Evolutionary conservation across 1,284 basidiomycete genomes (phyloP), one percentile per base, ranked within the genome.

Genomic region (Cutaneotrichosporon cyanovorans): DNA sequence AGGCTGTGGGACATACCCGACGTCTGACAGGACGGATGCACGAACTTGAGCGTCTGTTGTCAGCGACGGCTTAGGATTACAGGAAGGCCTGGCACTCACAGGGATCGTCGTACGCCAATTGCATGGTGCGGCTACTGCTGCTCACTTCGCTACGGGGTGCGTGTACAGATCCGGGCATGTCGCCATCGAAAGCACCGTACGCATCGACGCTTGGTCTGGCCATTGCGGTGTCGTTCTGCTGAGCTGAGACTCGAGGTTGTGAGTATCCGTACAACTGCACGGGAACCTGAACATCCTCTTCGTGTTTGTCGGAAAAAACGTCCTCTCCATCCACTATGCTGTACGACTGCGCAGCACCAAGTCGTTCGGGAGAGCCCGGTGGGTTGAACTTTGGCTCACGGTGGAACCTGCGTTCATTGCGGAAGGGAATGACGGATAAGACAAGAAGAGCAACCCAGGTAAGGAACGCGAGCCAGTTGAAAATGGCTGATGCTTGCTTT

Each of bases 401-500:
- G n/a, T 55, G 53, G 32, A 46, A 37, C 19, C 47, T 46, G 16
- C 54, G 47, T 41, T 68, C 63, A 36, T 56, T 51, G n/a, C 60
- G 62, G 57, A 68, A 68, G 1, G 42, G 48, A 5, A 66, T 30
- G 22, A 47, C 60, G 7, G 62, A 56, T 6, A 69, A 52, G 2
- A 60, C 56, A 7, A 66, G 51, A 5, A 68, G 50, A 20, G 40
- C 60, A 7, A 55, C 33, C 66, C 66, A 69, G 10, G 42, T 38
- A n/a, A 33, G 45, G 12, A 58, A 45, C 14, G 47, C 40, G 16
- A 53, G 28, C 89, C 88, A 91, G 65, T 89, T 84, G 70, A 93
- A 91, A 44, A 90, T 79, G 7, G 80, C 79, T 0, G 78, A 85
- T 4, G 89, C 88, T 62, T 87, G 88, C 73, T 92, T 91, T 7